Evolutionary conservation across 371 early-diverging fungal genomes (phyloP).

Genomic region (Capillidium rhysosporum): DNA sequence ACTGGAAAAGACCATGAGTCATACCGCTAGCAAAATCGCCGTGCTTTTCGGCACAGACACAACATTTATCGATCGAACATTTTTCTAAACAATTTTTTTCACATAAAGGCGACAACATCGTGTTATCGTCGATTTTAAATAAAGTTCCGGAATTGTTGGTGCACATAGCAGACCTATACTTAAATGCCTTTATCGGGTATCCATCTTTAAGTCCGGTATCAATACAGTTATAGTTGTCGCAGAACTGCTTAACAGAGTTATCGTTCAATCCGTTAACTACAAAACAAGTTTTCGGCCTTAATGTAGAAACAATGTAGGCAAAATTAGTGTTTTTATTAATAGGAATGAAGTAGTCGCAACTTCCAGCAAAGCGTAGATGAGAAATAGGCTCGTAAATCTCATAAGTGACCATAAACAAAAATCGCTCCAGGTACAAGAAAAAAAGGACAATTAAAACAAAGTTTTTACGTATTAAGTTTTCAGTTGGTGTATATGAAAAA

Average conservation of each 20-base stretch:
- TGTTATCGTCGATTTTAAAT: not conserved
- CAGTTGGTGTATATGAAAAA: no score
- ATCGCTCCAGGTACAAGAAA: not conserved
- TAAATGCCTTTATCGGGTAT: not conserved
- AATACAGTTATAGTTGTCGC: not conserved
- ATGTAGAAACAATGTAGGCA: not conserved
- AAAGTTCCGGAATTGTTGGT: not conserved
- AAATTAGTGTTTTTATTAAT: not conserved
- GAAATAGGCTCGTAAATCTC: not conserved
- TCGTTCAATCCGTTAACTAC: no score
- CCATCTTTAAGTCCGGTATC: not conserved
- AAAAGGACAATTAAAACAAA: no score
- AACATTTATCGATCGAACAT: not conserved
- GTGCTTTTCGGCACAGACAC: not conserved
- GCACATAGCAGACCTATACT: not conserved
- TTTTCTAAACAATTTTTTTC: not conserved
- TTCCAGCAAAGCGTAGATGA: not conserved
- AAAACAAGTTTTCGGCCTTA: not conserved
- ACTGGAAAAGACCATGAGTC: not conserved
- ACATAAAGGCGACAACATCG: not conserved
- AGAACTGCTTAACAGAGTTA: not conserved
- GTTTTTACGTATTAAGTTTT: no score
- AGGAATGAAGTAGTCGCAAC: not conserved
- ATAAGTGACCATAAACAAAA: not conserved
- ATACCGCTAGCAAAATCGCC: not conserved